A percentile compares a stretch with the other conserved stretches of the same genome.
Evolutionary conservation across 768 basidiomycete species (phyloP).

Genomic region (Collybiopsis confluens): DNA sequence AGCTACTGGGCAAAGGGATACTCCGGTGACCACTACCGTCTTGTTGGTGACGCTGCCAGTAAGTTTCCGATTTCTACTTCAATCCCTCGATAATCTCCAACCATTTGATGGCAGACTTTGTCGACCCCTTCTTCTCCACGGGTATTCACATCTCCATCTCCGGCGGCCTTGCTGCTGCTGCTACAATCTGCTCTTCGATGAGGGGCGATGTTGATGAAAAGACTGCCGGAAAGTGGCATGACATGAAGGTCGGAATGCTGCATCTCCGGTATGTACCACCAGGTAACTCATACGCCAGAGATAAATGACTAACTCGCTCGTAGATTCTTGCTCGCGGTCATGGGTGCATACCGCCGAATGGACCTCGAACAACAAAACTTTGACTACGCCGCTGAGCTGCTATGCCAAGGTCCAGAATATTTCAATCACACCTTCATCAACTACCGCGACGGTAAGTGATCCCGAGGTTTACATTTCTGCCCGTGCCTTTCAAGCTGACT

Average conservation of each 20-base stretch:
- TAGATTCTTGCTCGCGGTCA: conserved; percentile 6
- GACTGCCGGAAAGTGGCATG: conserved; percentile 18
- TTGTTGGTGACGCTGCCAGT: conserved; percentile 72
- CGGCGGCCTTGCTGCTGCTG: conserved; percentile 36
- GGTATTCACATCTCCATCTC: conserved; percentile 40
- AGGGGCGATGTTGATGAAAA: conserved; percentile 24
- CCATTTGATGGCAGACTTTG: conserved; percentile 25
- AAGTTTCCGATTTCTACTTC: conserved; percentile 9
- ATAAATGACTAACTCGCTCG: neutral
- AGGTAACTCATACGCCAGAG: neutral
- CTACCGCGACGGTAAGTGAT: neutral
- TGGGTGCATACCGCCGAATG: conserved; percentile 4
- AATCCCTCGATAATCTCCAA: too few relatives aligned
- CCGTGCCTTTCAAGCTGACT: neutral
- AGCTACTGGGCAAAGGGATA: conserved; percentile 60
- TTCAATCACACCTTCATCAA: conserved; percentile 4
- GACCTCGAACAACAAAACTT: conserved; percentile 6
- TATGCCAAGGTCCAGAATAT: neutral
- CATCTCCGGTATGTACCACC: conserved; percentile 6
- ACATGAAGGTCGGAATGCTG: conserved; percentile 5
- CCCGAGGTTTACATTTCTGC: neutral
- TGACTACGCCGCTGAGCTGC: conserved; percentile 4
- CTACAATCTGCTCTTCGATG: conserved; percentile 33
- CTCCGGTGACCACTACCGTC: conserved; percentile 49
- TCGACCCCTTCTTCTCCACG: conserved; percentile 44